phyloP scores from a whole-genome alignment of 169 alveolate genomes.

The Cyclospora cayetanensis region DNA sequence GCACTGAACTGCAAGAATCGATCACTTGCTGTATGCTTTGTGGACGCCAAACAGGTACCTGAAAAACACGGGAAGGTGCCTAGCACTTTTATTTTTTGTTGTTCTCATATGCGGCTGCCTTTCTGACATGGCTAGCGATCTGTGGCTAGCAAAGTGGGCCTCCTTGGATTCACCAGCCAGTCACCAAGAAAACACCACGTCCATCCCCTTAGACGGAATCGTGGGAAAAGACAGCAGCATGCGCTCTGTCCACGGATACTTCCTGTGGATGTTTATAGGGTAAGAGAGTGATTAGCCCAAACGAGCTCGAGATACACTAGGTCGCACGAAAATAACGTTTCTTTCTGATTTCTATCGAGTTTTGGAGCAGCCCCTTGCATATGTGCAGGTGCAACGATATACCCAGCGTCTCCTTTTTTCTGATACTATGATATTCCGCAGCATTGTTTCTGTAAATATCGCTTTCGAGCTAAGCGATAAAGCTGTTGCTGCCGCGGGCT shows the following conservation, averaged over 20 bases:
- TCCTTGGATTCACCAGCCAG: not conserved
- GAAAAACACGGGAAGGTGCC: not conserved
- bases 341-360: no score
- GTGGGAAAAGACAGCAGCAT: not conserved
- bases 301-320: no score
- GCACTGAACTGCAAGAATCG: not conserved
- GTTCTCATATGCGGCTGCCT: not conserved
- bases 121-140: constrained; percentile 55
- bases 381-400: no score
- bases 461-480: not conserved
- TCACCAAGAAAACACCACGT: not conserved
- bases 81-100: not conserved
- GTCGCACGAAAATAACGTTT: no score
- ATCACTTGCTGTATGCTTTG: not conserved
- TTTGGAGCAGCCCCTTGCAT: no score
- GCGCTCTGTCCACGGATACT: not conserved
- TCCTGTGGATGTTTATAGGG: not conserved
- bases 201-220: not conserved
- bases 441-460: not conserved
- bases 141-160: constrained; percentile 61
- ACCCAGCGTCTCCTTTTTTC: no score
- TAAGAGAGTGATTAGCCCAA: not conserved
- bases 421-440: not conserved
- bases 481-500: constrained; percentile 68
- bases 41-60: constrained; percentile 22